Evolutionary conservation across 306 rosid genomes (phyloP).

Genomic region (Fagus crenata): DNA sequence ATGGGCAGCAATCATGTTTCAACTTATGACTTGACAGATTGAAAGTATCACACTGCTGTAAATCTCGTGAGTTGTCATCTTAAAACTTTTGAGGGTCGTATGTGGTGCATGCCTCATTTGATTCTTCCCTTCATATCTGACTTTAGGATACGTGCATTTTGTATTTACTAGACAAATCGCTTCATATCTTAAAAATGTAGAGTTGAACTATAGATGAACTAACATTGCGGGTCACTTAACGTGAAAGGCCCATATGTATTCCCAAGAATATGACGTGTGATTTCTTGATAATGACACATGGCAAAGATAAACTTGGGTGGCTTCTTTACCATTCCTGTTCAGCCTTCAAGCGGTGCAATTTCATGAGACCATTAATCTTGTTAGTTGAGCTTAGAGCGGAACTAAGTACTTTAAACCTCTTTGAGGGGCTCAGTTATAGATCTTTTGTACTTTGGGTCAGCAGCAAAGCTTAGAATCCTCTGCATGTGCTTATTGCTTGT

Average conservation of each 20-base stretch:
- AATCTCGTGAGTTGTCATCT: neutral
- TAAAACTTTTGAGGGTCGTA: neutral
- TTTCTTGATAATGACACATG: neutral
- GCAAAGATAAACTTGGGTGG: neutral
- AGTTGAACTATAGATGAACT: too few species aligned
- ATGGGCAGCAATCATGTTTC: neutral
- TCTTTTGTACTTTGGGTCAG: neutral
- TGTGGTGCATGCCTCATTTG: neutral
- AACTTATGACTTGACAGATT: neutral
- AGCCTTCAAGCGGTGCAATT: neutral
- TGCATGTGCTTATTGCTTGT: neutral
- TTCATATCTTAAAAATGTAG: neutral
- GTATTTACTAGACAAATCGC: neutral
- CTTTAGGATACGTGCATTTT: neutral
- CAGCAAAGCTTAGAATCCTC: neutral
- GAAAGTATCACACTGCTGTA: neutral
- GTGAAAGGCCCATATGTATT: neutral
- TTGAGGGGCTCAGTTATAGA: neutral
- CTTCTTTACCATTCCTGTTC: neutral
- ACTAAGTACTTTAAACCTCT: neutral
- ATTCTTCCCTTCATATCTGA: too few species aligned
- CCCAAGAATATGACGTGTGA: neutral
- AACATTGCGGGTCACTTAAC: neutral
- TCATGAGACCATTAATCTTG: neutral
- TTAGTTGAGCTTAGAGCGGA: neutral